Percentiles rank a stretch among this genome's conserved stretches.
These are phyloP conservation scores for Microthlaspi erraticum DNA, from an alignment of 345 rosid genomes.

Conservation along the genomic window DNA sequence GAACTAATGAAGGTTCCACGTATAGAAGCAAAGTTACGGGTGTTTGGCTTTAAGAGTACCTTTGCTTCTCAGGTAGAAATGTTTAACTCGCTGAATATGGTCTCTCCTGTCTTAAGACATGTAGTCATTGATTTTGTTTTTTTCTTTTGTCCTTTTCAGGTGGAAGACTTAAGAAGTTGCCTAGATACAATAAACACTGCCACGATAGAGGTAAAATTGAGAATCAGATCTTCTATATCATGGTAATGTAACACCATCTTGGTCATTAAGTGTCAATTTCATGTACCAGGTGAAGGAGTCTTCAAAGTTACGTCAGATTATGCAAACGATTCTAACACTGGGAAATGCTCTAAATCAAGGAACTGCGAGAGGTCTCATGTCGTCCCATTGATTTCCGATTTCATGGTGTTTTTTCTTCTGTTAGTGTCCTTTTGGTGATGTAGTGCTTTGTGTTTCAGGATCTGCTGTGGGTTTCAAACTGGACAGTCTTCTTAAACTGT, in stretches of 20 bases:
- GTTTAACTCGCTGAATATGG: slow-evolving; percentile 23
- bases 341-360: slow-evolving; percentile 99
- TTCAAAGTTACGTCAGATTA: slow-evolving; percentile 87
- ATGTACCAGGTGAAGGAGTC: slow-evolving; percentile 87
- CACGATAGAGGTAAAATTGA: slow-evolving; percentile 71
- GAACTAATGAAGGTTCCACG: slow-evolving; percentile 98
- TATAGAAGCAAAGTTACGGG: slow-evolving; percentile 91
- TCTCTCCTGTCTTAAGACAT: slow-evolving; percentile 18
- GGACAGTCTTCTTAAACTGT: slow-evolving; percentile 95
- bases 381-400: slow-evolving; percentile 11
- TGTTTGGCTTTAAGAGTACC: slow-evolving; percentile 90
- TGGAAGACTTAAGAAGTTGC: slow-evolving; percentile 72
- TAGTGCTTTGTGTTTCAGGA: slow-evolving; percentile 55
- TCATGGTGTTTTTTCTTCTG: background rate
- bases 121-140: slow-evolving; percentile 17
- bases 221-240: background rate
- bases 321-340: slow-evolving; percentile 94
- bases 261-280: slow-evolving; percentile 30
- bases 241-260: slow-evolving; percentile 31
- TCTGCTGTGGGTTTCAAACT: slow-evolving; percentile 97
- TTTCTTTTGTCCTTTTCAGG: slow-evolving; percentile 52
- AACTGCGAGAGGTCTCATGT: slow-evolving; percentile 80
- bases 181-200: slow-evolving; percentile 74
- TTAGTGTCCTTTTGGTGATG: slow-evolving; percentile 25
- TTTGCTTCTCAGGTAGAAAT: slow-evolving; percentile 81